Percentiles rank a stretch among this genome's conserved stretches.
Conservation (phyloP, 2,329 filamentous ascomycete species). For the Aotearoamyces nothofagi region DNA sequence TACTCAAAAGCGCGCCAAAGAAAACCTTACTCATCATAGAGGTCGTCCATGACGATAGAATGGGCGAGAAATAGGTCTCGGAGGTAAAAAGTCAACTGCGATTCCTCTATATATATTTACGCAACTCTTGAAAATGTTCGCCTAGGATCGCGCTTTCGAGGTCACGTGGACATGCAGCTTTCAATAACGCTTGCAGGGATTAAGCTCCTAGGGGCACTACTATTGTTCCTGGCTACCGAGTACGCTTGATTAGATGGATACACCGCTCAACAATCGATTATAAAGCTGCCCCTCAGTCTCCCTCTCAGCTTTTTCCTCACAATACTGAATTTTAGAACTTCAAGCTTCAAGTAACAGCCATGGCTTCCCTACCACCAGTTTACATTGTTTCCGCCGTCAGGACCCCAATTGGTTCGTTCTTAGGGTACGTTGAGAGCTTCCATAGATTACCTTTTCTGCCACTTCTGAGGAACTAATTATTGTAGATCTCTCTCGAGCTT, state of each 20-base stretch:
- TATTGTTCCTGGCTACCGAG: too few species aligned
- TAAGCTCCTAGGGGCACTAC: too few species aligned
- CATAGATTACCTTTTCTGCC: conserved; percentile 39
- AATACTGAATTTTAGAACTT: conserved; percentile 3
- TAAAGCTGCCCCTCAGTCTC: too few species aligned
- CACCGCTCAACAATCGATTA: too few species aligned
- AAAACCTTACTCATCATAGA: conserved; percentile 73
- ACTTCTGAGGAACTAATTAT: conserved; percentile 7
- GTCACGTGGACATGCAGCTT: too few species aligned
- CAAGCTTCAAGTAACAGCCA: too few species aligned
- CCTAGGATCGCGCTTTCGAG: too few species aligned
- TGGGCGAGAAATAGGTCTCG: conserved; percentile 2
- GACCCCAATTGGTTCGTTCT: conserved; percentile 87
- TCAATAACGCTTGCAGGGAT: too few species aligned
- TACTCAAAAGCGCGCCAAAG: too few species aligned
- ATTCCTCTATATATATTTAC: background rate
- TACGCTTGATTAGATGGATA: too few species aligned
- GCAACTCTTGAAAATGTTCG: too few species aligned
- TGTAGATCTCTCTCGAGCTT: conserved; percentile 74
- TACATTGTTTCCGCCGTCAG: conserved; percentile 90
- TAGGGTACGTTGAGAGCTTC: conserved; percentile 48
- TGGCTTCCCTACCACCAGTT: conserved; percentile 72
- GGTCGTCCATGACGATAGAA: conserved; percentile 59
- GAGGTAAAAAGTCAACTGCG: conserved; percentile 9
- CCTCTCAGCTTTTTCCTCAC: conserved; percentile 3